Base-by-base conservation (phyloP, 345 rosid genomes). In the Sisymbrium irio region DNA sequence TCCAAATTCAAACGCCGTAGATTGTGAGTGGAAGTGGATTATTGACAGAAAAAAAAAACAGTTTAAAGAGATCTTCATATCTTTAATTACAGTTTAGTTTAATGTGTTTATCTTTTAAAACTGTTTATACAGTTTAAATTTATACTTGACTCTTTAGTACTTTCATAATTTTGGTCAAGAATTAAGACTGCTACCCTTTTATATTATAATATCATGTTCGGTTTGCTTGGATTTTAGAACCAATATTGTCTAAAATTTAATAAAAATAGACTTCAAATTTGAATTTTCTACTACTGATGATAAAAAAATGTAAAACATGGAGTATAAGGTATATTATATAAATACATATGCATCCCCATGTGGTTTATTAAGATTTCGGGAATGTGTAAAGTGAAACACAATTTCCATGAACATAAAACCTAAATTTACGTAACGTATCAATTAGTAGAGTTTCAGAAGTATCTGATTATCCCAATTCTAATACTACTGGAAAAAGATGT, bases 361-460 rank as follows among this genome's bases (percentile, higher is more conserved):
- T 13, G 63, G 70, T 69, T 41, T 44, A 42, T 62, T 68, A 62
- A 35, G 46, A 35, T 17, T 30, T 42, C 10, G 60, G 65, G 51
- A 76, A 67, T 62, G 35, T 69, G 35, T 53, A 69, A 68, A 69
- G 25, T 28, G 70, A 69, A 76, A 69, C 79, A 62, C 75, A 42
- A 62, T 69, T 62, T 54, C 44, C 79, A 69, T 76, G 79, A 76
- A 62, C 64, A 62, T 35, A 18, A 69, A 9, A 69, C 79, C 75
- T 69, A 62, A 69, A 69, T 69, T 69, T 65, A 62, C 71, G 79
- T 76, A 76, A 76, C 71, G 79, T 69, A 76, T 69, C 70, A 54
- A 62, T 62, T 44, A 69, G 51, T 54, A 69, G 79, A 69, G 79
- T 69, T 75, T 62, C 59, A 46, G 54, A 68, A 69, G 65, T 62